phyloP scores from a whole-genome alignment of 148 eudicot species.

The Polygonum maritimum region DNA sequence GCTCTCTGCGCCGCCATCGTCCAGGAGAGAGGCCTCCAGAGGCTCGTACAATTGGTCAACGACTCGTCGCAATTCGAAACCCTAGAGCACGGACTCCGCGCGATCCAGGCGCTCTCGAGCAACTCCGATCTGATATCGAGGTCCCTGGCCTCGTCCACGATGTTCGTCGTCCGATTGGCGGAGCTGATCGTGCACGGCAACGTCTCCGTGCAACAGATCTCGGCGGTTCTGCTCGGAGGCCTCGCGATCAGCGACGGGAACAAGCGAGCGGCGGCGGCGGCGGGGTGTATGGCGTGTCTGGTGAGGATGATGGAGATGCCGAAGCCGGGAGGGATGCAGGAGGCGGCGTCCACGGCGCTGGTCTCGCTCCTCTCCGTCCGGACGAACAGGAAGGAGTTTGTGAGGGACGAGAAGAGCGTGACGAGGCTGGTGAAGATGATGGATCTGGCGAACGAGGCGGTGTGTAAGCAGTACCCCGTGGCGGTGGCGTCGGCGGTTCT shows the following conservation, averaged over 20 bases:
- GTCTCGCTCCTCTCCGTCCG: conserved; percentile 31
- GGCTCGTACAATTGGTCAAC: conserved; percentile 30
- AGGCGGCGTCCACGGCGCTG: conserved; percentile 33
- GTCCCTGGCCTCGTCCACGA: conserved; percentile 25
- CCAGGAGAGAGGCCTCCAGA: conserved; percentile 34
- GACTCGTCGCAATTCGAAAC: conserved; percentile 31
- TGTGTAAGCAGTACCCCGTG: conserved; percentile 52
- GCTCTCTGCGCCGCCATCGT: conserved; percentile 25
- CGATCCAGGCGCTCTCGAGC: conserved; percentile 36
- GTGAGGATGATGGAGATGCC: conserved; percentile 54
- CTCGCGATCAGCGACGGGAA: conserved; percentile 37
- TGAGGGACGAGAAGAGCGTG: conserved; percentile 52
- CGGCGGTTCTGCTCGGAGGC: conserved; percentile 28
- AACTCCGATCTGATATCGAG: conserved; percentile 18
- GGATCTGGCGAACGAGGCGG: conserved; percentile 42
- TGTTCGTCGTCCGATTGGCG: conserved; percentile 27
- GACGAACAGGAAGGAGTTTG: conserved; percentile 46
- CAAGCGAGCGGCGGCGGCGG: conserved; percentile 33
- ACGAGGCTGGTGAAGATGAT: conserved; percentile 46
- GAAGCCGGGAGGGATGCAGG: conserved; percentile 55
- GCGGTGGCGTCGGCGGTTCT: conserved; percentile 36
- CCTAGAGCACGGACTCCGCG: conserved; percentile 44
- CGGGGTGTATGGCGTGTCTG: conserved; percentile 39
- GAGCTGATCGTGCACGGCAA: conserved; percentile 42
- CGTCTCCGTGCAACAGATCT: conserved; percentile 33